Evolutionary conservation across 2,329 filamentous ascomycete genomes (phyloP).

Genomic region (Apiospora saccharicola): DNA sequence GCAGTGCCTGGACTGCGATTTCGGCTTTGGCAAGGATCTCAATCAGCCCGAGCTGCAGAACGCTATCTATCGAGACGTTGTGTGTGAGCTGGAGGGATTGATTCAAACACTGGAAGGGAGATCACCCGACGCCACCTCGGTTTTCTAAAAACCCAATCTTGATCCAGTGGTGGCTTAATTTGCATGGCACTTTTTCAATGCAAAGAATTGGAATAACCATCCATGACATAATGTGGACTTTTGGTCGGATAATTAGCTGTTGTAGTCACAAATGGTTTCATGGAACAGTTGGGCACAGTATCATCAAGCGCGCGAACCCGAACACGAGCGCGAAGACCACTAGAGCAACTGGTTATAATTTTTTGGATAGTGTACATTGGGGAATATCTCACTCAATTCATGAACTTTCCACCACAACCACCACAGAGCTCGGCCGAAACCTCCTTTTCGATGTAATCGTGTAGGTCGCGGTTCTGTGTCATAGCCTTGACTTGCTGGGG

Average conservation of each 20-base stretch:
- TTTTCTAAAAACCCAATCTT: not conserved
- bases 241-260: too few species aligned
- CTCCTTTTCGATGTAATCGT: constrained; percentile 33
- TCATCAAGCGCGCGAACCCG: not conserved
- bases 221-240: too few species aligned
- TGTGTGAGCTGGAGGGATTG: constrained; percentile 30
- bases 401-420: constrained; percentile 42
- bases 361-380: not conserved
- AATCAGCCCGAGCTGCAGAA: constrained; percentile 29
- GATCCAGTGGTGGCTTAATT: not conserved
- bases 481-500: constrained; percentile 47
- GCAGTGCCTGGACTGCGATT: constrained; percentile 38
- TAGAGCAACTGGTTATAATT: not conserved
- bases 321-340: not conserved
- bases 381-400: constrained; percentile 29
- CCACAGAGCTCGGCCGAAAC: constrained; percentile 41
- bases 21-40: constrained; percentile 35
- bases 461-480: constrained; percentile 32
- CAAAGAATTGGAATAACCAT: too few species aligned
- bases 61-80: constrained; percentile 33
- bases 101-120: constrained; percentile 23
- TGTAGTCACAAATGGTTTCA: too few species aligned
- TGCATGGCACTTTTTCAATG: too few species aligned
- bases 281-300: too few species aligned
- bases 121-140: not conserved